Evolutionary conservation across 2,329 filamentous ascomycete genomes (phyloP).

Genomic region (Cordyceps cicadae): DNA sequence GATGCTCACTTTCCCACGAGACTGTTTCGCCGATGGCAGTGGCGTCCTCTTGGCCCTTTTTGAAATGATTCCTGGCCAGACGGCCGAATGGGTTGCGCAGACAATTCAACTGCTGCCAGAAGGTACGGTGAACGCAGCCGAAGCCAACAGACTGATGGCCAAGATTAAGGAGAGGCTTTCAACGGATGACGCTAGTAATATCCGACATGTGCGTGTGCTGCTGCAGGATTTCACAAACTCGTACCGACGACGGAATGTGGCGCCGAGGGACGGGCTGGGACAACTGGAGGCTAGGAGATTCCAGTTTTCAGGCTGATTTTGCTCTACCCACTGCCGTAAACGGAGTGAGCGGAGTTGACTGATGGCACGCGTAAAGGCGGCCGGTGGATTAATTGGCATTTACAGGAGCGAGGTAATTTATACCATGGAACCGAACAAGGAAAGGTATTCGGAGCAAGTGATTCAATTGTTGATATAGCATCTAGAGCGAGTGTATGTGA

Average conservation of each 20-base stretch:
- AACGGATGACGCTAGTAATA: slow-evolving; percentile 48
- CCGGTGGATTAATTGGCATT: slow-evolving; percentile 14
- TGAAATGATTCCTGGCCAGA: slow-evolving; percentile 72
- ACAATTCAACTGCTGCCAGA: slow-evolving; percentile 78
- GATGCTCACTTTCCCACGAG: slow-evolving; percentile 97
- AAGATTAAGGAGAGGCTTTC: slow-evolving; percentile 73
- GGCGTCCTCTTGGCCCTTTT: slow-evolving; percentile 87
- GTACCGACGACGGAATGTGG: slow-evolving; percentile 87
- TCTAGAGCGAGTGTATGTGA: background rate
- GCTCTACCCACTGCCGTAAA: background rate
- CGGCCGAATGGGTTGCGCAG: slow-evolving; percentile 70
- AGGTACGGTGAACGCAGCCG: slow-evolving; percentile 70
- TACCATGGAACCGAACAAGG: slow-evolving; percentile 3
- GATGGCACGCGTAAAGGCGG: slow-evolving; percentile 12
- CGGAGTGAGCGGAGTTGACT: slow-evolving; percentile 6
- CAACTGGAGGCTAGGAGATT: slow-evolving; percentile 81
- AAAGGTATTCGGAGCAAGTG: slow-evolving; percentile 7
- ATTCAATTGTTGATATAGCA: slow-evolving; percentile 11
- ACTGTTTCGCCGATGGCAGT: slow-evolving; percentile 91
- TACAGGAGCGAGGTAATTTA: slow-evolving; percentile 11
- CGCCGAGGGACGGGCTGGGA: slow-evolving; percentile 85
- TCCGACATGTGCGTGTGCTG: slow-evolving; percentile 72
- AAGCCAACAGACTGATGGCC: slow-evolving; percentile 70
- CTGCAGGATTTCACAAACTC: slow-evolving; percentile 96
- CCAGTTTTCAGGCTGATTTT: slow-evolving; percentile 52